Conservation (phyloP, 805 yeast genomes). For the Zygosaccharomyces kombuchaensis region DNA sequence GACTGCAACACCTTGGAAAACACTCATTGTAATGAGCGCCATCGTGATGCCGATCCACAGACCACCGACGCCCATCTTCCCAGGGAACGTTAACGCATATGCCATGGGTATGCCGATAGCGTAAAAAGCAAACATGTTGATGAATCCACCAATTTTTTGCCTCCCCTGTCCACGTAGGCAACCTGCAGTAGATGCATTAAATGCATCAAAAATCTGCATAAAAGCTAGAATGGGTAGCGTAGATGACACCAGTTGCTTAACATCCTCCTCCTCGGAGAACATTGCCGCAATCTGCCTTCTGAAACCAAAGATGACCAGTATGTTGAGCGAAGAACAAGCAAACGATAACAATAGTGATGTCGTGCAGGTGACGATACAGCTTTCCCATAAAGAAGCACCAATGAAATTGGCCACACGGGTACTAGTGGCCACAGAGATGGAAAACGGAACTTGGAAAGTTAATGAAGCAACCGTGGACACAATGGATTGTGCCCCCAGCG, state of each 20-base stretch:
- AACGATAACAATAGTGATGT: constrained; percentile 43
- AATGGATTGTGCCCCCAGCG: constrained; percentile 70
- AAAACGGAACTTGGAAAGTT: constrained; percentile 71
- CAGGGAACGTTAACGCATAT: constrained; percentile 48
- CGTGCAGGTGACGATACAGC: constrained; percentile 44
- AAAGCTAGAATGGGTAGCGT: constrained; percentile 61
- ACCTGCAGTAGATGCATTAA: constrained; percentile 71
- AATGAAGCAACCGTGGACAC: constrained; percentile 64
- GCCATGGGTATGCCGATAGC: constrained; percentile 61
- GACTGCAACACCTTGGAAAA: constrained; percentile 34
- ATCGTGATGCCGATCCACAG: constrained; percentile 53
- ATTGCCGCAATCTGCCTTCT: constrained; percentile 43
- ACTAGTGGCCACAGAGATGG: constrained; percentile 68
- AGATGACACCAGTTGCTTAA: constrained; percentile 45
- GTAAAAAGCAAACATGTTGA: constrained; percentile 36
- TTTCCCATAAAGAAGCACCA: constrained; percentile 52
- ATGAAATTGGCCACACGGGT: constrained; percentile 74
- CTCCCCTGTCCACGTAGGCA: constrained; percentile 74
- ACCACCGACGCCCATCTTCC: constrained; percentile 50
- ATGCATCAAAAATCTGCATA: constrained; percentile 67
- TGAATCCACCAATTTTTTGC: constrained; percentile 38
- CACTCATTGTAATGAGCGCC: constrained; percentile 34
- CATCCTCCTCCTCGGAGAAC: constrained; percentile 59
- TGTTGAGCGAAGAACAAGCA: constrained; percentile 43
- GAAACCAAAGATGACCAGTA: constrained; percentile 42